Conservation (phyloP, 2,329 filamentous ascomycete genomes). For the Fusarium ramigenum region DNA sequence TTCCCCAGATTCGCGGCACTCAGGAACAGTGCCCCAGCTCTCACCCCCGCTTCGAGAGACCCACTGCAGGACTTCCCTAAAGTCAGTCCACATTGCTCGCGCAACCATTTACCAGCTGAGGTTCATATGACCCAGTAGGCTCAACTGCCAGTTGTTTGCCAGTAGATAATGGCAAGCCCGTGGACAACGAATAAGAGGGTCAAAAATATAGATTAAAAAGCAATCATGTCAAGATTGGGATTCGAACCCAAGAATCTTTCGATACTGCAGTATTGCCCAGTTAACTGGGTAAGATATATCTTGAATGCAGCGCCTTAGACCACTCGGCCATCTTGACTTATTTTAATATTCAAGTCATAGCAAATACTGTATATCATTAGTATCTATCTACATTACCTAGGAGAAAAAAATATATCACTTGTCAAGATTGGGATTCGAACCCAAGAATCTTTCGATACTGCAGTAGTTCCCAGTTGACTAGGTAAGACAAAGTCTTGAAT, state of each 20-base stretch:
- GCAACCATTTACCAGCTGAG: not conserved
- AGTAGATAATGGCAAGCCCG: not conserved
- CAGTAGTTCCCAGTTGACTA: rapidly evolving
- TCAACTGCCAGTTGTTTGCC: too few relatives aligned
- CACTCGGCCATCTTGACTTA: not conserved
- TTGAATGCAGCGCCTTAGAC: slow-evolving; percentile 6
- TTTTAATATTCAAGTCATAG: too few relatives aligned
- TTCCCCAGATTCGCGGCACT: slow-evolving; percentile 35
- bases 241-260: slow-evolving; percentile 18
- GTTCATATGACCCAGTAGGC: not conserved
- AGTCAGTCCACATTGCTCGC: not conserved
- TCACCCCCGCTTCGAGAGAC: slow-evolving; percentile 17
- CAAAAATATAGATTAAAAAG: rapidly evolving
- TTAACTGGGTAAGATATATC: not conserved
- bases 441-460: slow-evolving; percentile 13
- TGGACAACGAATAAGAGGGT: rapidly evolving
- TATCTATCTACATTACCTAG: too few relatives aligned
- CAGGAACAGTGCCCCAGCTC: slow-evolving; percentile 9
- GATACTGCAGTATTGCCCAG: not conserved
- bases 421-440: slow-evolving; percentile 16
- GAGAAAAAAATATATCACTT: too few relatives aligned
- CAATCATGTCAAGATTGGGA: not conserved
- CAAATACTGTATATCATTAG: too few relatives aligned
- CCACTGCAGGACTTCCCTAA: not conserved
- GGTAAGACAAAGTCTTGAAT: not conserved